Evolutionary conservation across 2,329 filamentous ascomycete genomes (phyloP).

Genomic region (Neopestalotiopsis rosae): DNA sequence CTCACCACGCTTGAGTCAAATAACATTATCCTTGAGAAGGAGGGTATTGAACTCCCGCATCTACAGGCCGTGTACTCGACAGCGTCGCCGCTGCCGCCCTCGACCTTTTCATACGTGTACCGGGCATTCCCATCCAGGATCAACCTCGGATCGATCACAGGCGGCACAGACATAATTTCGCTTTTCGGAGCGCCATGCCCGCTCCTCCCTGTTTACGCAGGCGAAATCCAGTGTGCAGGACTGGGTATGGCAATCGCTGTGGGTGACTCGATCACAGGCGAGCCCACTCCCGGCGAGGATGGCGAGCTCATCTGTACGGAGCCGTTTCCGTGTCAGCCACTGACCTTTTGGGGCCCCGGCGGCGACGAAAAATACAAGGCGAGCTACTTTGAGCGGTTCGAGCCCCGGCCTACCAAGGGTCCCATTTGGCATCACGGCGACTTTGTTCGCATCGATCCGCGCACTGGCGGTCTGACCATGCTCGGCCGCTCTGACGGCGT

Average conservation of each 20-base stretch:
- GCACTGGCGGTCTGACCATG: slow-evolving; percentile 84
- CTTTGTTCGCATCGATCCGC: slow-evolving; percentile 75
- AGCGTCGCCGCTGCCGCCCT: slow-evolving; percentile 88
- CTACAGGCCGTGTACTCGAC: slow-evolving; percentile 92
- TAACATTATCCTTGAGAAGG: slow-evolving; percentile 60
- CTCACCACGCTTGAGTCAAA: slow-evolving; percentile 89
- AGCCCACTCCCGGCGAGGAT: slow-evolving; percentile 66
- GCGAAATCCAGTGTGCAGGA: slow-evolving; percentile 79
- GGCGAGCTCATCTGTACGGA: slow-evolving; percentile 88
- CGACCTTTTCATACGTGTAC: slow-evolving; percentile 92
- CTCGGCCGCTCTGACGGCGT: slow-evolving; percentile 91
- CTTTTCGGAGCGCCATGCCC: slow-evolving; percentile 88
- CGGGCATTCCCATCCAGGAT: slow-evolving; percentile 78
- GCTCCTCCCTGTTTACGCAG: slow-evolving; percentile 72
- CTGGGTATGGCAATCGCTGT: slow-evolving; percentile 79
- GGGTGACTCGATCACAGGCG: slow-evolving; percentile 62
- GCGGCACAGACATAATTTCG: slow-evolving; percentile 95
- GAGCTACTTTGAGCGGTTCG: slow-evolving; percentile 89
- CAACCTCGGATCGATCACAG: slow-evolving; percentile 91
- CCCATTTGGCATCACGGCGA: slow-evolving; percentile 93
- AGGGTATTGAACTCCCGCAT: slow-evolving; percentile 60
- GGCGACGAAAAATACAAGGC: slow-evolving; percentile 79
- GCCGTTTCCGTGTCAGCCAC: slow-evolving; percentile 89
- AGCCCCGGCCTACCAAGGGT: slow-evolving; percentile 25
- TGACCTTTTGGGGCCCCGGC: slow-evolving; percentile 81